A percentile compares a stretch with the other conserved stretches of the same genome.
phyloP scores from a whole-genome alignment of 768 basidiomycete genomes.

The Boletus vinaceobasis region DNA sequence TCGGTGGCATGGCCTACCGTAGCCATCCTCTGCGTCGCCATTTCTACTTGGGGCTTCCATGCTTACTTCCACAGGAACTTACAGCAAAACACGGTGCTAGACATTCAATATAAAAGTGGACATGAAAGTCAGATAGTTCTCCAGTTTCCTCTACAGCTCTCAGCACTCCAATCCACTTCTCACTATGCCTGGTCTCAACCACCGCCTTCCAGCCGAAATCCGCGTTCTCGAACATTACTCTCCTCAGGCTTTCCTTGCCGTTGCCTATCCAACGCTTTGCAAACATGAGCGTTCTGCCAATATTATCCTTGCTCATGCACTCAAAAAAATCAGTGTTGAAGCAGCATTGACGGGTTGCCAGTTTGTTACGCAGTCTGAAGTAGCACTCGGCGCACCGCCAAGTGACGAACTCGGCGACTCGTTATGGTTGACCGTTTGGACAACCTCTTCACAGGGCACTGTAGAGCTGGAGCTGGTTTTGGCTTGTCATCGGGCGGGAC shows the following conservation, averaged over 20 bases:
- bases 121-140: background rate
- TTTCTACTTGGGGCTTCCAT: slow-evolving; percentile 8
- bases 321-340: slow-evolving; percentile 39
- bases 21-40: slow-evolving; percentile 11
- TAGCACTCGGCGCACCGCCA: slow-evolving; percentile 24
- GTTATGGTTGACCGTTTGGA: slow-evolving; percentile 53
- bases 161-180: background rate
- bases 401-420: slow-evolving; percentile 24
- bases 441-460: slow-evolving; percentile 28
- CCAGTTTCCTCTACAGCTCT: background rate
- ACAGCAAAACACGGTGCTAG: slow-evolving; percentile 13
- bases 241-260: slow-evolving; percentile 40
- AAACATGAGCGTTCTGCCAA: slow-evolving; percentile 48
- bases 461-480: slow-evolving; percentile 42
- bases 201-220: slow-evolving; percentile 17
- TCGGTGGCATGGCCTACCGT: background rate
- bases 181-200: slow-evolving; percentile 31
- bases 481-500: slow-evolving; percentile 42
- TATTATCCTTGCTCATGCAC: slow-evolving; percentile 50
- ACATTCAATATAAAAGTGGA: slow-evolving; percentile 7
- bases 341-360: slow-evolving; percentile 35
- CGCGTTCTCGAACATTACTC: slow-evolving; percentile 39
- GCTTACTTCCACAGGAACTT: slow-evolving; percentile 15
- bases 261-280: slow-evolving; percentile 40
- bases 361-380: slow-evolving; percentile 35